A percentile compares a stretch with the other conserved stretches of the same genome.
Evolutionary conservation across 148 eudicot genomes (phyloP).

Genomic region (Chenopodium formosanum): DNA sequence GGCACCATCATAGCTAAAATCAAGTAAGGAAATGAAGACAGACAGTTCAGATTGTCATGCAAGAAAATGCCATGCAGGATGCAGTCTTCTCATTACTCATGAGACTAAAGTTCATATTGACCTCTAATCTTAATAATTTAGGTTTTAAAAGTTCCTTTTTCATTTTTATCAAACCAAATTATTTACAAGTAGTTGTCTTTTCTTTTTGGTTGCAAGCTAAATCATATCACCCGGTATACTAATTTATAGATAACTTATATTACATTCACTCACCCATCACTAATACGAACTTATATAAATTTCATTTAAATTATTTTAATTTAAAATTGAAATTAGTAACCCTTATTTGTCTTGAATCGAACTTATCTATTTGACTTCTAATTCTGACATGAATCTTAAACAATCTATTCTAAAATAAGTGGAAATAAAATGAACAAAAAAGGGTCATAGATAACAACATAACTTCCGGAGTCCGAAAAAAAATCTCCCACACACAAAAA

Average conservation of each 20-base stretch:
- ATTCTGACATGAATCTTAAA: too few species aligned
- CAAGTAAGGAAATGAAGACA: background rate
- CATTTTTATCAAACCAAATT: background rate
- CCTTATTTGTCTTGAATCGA: too few species aligned
- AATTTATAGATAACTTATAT: background rate
- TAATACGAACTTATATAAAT: too few species aligned
- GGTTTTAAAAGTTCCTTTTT: background rate
- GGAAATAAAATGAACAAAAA: too few species aligned
- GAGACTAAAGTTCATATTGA: background rate
- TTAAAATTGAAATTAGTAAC: too few species aligned
- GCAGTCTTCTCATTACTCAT: background rate
- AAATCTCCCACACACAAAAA: background rate
- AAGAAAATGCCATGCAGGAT: conserved; percentile 10
- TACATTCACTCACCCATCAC: too few species aligned
- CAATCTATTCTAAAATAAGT: too few species aligned
- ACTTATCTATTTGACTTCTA: too few species aligned
- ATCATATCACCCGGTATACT: background rate
- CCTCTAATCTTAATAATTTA: background rate
- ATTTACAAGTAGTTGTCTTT: background rate
- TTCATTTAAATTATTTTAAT: too few species aligned
- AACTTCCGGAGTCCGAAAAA: background rate
- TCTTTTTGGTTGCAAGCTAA: background rate
- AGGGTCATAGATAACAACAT: background rate
- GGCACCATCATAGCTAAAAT: conserved; percentile 14
- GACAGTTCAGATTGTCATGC: conserved; percentile 8